Conservation (phyloP, 306 rosid species). For the Cicer cuneatum region DNA sequence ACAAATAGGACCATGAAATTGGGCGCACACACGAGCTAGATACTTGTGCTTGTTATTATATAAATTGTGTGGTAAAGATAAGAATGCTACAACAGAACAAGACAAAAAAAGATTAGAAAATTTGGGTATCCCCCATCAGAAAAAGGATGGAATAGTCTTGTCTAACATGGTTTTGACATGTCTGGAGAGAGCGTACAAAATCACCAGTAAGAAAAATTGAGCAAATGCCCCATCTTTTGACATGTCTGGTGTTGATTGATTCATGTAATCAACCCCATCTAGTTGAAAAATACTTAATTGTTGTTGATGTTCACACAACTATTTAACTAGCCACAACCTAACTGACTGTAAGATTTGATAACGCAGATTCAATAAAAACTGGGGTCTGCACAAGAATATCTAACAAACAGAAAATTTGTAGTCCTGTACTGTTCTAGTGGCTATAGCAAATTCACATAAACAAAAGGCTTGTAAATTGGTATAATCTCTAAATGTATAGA, state of each 20-base stretch:
- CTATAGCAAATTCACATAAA: not conserved
- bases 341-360: not conserved
- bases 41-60: not conserved
- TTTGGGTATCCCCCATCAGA: not conserved
- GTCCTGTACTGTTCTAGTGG: not conserved
- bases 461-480: not conserved
- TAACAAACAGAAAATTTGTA: constrained; percentile 17
- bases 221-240: not conserved
- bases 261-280: too few species aligned
- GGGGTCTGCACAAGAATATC: not conserved
- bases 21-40: not conserved
- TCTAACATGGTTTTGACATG: not conserved
- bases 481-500: not conserved
- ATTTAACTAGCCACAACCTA: too few species aligned
- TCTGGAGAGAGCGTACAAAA: not conserved
- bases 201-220: not conserved
- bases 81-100: not conserved
- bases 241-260: too few species aligned
- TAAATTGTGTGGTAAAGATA: not conserved
- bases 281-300: too few species aligned
- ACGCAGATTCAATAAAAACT: constrained; percentile 7
- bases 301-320: too few species aligned
- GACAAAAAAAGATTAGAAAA: not conserved
- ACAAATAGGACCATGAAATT: not conserved
- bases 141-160: not conserved